These are phyloP conservation scores for Gentiana macrophylla DNA, from an alignment of 257 asterid genomes.

Conservation along the genomic window DNA sequence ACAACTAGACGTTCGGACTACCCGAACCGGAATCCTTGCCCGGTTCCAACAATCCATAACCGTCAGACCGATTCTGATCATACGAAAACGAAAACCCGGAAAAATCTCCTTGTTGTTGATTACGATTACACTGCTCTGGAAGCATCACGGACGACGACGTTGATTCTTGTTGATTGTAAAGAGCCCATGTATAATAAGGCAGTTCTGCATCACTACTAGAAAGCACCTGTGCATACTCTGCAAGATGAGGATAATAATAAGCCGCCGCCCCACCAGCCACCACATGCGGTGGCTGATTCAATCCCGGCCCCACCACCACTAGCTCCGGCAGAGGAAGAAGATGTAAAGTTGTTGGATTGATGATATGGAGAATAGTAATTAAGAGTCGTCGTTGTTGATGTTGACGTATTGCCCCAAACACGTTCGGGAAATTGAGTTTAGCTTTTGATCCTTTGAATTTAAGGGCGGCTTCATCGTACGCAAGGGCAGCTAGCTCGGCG, in stretches of 20 bases:
- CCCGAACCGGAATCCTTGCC: slow-evolving; percentile 28
- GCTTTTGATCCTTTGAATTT: slow-evolving; percentile 81
- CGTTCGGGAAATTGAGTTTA: slow-evolving; percentile 72
- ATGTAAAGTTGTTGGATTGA: not conserved
- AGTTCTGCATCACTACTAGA: slow-evolving; percentile 58
- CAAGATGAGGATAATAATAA: slow-evolving; percentile 43
- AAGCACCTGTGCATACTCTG: slow-evolving; percentile 56
- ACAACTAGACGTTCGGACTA: slow-evolving; percentile 10
- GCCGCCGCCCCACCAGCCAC: slow-evolving; percentile 12
- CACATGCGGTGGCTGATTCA: not conserved
- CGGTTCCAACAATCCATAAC: slow-evolving; percentile 13
- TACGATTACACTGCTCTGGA: slow-evolving; percentile 11
- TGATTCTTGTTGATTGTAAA: slow-evolving; percentile 15
- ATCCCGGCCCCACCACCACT: not conserved
- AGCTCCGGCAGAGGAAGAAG: not conserved
- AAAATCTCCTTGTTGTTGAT: slow-evolving; percentile 1
- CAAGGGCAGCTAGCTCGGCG: slow-evolving; percentile 83
- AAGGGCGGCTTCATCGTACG: slow-evolving; percentile 86
- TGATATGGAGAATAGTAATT: slow-evolving; percentile 1
- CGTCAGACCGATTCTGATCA: slow-evolving; percentile 16
- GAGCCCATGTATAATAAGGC: slow-evolving; percentile 44
- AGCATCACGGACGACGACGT: not conserved
- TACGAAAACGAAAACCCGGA: slow-evolving; percentile 5
- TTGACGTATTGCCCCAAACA: slow-evolving; percentile 25
- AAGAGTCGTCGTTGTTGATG: not conserved